These are phyloP conservation scores for Fonsecaea monophora DNA, from an alignment of 2,329 filamentous ascomycete species.

Conservation along the genomic window DNA sequence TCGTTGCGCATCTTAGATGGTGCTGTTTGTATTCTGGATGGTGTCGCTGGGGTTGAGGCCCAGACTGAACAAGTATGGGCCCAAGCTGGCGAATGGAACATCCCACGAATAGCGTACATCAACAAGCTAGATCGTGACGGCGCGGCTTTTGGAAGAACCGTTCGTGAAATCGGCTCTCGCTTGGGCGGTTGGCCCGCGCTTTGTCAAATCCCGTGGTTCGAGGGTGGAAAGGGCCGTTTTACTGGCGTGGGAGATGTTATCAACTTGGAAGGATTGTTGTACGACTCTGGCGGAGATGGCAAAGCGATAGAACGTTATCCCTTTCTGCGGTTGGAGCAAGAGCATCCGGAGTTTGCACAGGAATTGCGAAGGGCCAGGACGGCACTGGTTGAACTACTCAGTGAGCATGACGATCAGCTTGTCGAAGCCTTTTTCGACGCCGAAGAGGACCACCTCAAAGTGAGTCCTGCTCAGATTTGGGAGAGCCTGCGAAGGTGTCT, in stretches of 20 bases:
- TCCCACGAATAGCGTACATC: slow-evolving; percentile 80
- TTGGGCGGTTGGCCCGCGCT: slow-evolving; percentile 86
- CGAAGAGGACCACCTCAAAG: slow-evolving; percentile 72
- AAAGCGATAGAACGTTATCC: slow-evolving; percentile 65
- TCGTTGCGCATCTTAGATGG: slow-evolving; percentile 88
- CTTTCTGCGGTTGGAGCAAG: slow-evolving; percentile 60
- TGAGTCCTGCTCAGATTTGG: slow-evolving; percentile 71
- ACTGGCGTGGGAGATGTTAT: slow-evolving; percentile 86
- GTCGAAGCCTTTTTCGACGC: slow-evolving; percentile 83
- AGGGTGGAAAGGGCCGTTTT: slow-evolving; percentile 73
- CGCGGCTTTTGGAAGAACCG: slow-evolving; percentile 80
- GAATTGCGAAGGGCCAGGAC: slow-evolving; percentile 79
- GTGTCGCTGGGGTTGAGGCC: slow-evolving; percentile 91
- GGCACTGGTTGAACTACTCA: slow-evolving; percentile 80
- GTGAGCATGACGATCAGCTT: slow-evolving; percentile 85
- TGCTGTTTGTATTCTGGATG: slow-evolving; percentile 90
- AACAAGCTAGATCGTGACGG: slow-evolving; percentile 88
- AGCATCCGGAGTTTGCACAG: slow-evolving; percentile 59
- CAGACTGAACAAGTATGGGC: slow-evolving; percentile 97
- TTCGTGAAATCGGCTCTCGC: slow-evolving; percentile 81
- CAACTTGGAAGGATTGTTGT: slow-evolving; percentile 75
- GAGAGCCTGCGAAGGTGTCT: slow-evolving; percentile 77
- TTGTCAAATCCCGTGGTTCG: slow-evolving; percentile 95
- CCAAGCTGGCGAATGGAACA: slow-evolving; percentile 82
- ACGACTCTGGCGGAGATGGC: slow-evolving; percentile 71